A percentile compares a stretch with the other conserved stretches of the same genome.
Evolutionary conservation across 768 basidiomycete genomes (phyloP).

Genomic region (Mycena alexandri): DNA sequence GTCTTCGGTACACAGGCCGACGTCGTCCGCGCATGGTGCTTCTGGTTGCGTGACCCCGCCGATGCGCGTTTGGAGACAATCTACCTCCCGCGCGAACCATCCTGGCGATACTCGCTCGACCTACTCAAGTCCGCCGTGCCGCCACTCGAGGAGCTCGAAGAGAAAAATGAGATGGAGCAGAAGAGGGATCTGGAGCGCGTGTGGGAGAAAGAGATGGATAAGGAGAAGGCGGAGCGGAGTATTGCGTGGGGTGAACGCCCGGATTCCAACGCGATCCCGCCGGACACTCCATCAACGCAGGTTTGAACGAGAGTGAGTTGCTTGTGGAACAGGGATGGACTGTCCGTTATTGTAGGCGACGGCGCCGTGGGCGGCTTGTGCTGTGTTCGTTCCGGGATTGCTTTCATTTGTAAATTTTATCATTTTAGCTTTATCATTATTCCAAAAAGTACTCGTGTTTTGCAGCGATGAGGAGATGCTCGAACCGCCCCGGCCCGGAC

Average conservation of each 20-base stretch:
- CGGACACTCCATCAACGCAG: too few species aligned
- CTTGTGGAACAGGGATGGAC: too few species aligned
- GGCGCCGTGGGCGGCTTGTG: too few species aligned
- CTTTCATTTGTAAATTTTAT: too few species aligned
- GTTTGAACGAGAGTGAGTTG: too few species aligned
- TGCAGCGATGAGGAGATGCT: too few species aligned
- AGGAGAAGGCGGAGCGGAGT: background rate
- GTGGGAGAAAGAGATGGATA: background rate
- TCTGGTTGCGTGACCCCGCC: conserved; percentile 40
- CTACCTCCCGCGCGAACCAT: conserved; percentile 26
- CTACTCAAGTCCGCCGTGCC: conserved; percentile 21
- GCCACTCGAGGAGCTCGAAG: background rate
- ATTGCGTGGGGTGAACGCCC: conserved; percentile 23
- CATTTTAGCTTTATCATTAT: too few species aligned
- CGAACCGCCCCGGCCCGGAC: too few species aligned
- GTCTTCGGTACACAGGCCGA: conserved; percentile 55
- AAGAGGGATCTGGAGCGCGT: conserved; percentile 2
- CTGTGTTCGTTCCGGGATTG: too few species aligned
- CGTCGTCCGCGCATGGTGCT: conserved; percentile 51
- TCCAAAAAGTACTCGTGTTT: too few species aligned
- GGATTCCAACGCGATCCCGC: too few species aligned
- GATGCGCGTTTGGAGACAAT: background rate
- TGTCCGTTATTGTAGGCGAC: too few species aligned
- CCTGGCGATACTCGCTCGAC: conserved; percentile 23
- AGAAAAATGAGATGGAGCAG: background rate